Evolutionary conservation across 2,329 filamentous ascomycete genomes (phyloP).

Genomic region (Colletotrichum sp.): DNA sequence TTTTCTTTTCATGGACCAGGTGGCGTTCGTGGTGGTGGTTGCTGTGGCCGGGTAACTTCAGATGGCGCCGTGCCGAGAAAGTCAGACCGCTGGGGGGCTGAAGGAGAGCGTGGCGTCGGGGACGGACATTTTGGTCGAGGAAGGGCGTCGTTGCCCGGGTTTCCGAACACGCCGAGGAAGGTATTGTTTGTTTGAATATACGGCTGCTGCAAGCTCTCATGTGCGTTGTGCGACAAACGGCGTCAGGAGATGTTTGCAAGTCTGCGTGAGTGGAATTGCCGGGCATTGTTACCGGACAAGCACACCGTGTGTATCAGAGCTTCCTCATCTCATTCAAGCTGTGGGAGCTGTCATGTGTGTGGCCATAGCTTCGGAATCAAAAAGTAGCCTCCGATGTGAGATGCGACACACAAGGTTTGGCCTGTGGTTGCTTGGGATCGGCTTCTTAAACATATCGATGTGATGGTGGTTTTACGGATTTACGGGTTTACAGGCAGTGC

Average conservation of each 20-base stretch:
- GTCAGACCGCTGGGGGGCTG: neutral
- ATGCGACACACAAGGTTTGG: neutral
- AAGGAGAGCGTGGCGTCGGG: neutral
- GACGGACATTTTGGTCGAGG: neutral
- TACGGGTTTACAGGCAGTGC: neutral
- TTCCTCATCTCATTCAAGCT: neutral
- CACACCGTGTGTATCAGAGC: neutral
- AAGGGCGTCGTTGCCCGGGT: neutral
- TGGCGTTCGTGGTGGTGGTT: neutral
- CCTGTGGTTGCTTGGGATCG: neutral
- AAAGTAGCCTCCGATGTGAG: conserved; percentile 3
- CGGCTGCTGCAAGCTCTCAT: neutral
- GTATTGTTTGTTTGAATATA: neutral
- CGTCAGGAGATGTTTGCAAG: neutral
- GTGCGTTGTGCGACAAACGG: neutral
- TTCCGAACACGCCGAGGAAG: neutral
- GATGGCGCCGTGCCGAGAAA: conserved; percentile 13
- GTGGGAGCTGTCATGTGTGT: neutral
- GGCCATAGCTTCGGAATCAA: neutral
- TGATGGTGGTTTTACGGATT: neutral
- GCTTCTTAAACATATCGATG: neutral
- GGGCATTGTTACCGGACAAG: neutral
- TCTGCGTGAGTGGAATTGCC: neutral
- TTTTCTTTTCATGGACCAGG: neutral
- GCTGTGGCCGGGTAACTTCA: neutral